Evolutionary conservation across 768 basidiomycete species (phyloP).

Genomic region (Trametes cinnabarina): DNA sequence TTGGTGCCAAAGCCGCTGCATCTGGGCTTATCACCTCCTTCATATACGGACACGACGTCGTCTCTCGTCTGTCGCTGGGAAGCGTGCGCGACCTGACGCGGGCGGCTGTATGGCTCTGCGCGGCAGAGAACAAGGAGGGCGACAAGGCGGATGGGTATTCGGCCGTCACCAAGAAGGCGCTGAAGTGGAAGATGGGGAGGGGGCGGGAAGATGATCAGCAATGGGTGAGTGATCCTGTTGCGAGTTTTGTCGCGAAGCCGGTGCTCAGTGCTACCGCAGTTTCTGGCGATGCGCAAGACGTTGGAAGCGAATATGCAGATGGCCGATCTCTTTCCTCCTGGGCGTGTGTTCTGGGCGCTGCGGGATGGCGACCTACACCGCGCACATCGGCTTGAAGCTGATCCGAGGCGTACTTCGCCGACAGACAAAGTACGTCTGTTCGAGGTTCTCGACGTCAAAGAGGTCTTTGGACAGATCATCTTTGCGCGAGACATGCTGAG

Average conservation of each 20-base stretch:
- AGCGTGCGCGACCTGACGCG: constrained; percentile 73
- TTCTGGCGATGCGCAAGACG: constrained; percentile 77
- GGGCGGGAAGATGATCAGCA: constrained; percentile 53
- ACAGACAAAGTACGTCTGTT: constrained; percentile 67
- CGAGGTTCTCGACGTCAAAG: constrained; percentile 73
- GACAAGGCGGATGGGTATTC: constrained; percentile 39
- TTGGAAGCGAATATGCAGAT: constrained; percentile 81
- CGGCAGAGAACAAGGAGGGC: constrained; percentile 49
- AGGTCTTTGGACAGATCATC: constrained; percentile 76
- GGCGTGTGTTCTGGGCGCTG: constrained; percentile 76
- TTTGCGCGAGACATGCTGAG: constrained; percentile 83
- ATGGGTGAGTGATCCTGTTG: constrained; percentile 40
- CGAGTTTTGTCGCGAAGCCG: background rate
- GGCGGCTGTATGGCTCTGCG: constrained; percentile 77
- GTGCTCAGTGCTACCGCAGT: constrained; percentile 39
- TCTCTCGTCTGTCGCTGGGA: constrained; percentile 75
- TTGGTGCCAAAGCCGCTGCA: constrained; percentile 57
- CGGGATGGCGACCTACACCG: constrained; percentile 69
- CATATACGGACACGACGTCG: constrained; percentile 80
- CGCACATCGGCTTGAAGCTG: constrained; percentile 40
- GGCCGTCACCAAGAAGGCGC: constrained; percentile 46
- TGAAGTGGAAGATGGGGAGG: constrained; percentile 60
- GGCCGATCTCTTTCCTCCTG: constrained; percentile 72
- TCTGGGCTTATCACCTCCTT: constrained; percentile 70
- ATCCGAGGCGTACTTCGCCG: constrained; percentile 19